Conservation (phyloP, 148 eudicot species). For the Vaccinium macrocarpon region DNA sequence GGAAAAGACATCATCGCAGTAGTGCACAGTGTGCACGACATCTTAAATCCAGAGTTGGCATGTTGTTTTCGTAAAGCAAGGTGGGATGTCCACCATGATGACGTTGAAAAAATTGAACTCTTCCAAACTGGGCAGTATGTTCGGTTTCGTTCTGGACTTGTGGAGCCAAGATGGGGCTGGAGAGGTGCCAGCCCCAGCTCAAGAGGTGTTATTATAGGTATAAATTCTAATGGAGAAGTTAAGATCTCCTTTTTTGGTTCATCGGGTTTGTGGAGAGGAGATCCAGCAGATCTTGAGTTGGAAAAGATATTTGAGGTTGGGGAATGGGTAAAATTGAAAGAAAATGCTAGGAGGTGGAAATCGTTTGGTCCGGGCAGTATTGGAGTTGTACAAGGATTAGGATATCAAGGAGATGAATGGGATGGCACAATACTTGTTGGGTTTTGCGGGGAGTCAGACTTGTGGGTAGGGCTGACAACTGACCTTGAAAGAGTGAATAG, state of each 20-base stretch:
- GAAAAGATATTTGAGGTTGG: constrained; percentile 74
- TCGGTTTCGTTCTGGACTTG: constrained; percentile 58
- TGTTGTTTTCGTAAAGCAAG: constrained; percentile 82
- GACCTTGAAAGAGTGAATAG: constrained; percentile 54
- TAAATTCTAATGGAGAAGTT: constrained; percentile 82
- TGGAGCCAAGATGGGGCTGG: constrained; percentile 99
- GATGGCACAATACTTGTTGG: constrained; percentile 59
- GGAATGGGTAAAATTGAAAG: constrained; percentile 73
- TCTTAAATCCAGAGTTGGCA: constrained; percentile 74
- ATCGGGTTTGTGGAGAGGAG: constrained; percentile 75
- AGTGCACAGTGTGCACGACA: constrained; percentile 83
- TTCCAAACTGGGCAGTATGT: constrained; percentile 79
- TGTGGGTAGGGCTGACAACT: constrained; percentile 60
- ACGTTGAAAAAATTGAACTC: constrained; percentile 67
- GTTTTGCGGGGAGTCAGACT: constrained; percentile 79
- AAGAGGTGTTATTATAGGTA: constrained; percentile 65
- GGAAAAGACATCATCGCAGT: constrained; percentile 79
- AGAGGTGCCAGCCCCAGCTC: constrained; percentile 64
- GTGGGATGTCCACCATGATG: constrained; percentile 66
- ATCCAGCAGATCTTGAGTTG: constrained; percentile 73
- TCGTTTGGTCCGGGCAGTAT: constrained; percentile 66
- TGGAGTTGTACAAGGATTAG: constrained; percentile 82
- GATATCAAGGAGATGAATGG: constrained; percentile 61
- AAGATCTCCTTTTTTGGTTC: constrained; percentile 62
- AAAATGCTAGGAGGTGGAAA: constrained; percentile 58